phyloP scores from a whole-genome alignment of 495 filamentous ascomycete species.

The Monascus purpureus region DNA sequence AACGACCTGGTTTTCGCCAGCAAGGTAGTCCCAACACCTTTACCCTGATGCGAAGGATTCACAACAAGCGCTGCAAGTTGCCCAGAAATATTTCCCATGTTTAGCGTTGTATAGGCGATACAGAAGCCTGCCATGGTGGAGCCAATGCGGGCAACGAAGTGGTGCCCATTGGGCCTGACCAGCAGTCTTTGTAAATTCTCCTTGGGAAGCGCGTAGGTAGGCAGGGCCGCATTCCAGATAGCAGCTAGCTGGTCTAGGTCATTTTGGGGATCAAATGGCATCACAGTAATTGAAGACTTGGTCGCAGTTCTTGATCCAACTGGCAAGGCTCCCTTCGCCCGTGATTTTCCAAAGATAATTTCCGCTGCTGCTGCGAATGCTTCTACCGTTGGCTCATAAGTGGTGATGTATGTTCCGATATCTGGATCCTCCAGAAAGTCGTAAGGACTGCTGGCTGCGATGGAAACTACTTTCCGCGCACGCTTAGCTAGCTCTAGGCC shows the following conservation, averaged over 20 bases:
- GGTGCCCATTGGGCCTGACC: conserved; percentile 10
- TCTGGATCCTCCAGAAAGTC: conserved; percentile 29
- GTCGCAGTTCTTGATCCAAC: conserved; percentile 11
- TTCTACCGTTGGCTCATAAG: conserved; percentile 35
- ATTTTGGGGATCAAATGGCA: conserved; percentile 7
- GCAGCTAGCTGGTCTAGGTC: conserved; percentile 18
- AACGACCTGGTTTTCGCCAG: conserved; percentile 19
- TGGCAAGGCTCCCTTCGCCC: conserved; percentile 22
- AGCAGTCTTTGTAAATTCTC: conserved; percentile 18
- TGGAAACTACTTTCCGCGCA: conserved; percentile 16
- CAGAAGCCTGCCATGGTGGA: conserved; percentile 28
- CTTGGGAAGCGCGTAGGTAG: conserved; percentile 21
- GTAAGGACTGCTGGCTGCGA: conserved; percentile 35
- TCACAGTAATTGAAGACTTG: conserved; percentile 8
- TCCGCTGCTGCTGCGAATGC: conserved; percentile 27
- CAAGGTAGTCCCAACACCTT: conserved; percentile 30
- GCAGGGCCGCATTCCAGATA: conserved; percentile 28
- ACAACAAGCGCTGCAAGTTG: conserved; percentile 31
- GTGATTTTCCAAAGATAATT: conserved; percentile 25
- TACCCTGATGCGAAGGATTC: conserved; percentile 18
- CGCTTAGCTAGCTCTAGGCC: conserved; percentile 20
- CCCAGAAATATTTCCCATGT: conserved; percentile 11
- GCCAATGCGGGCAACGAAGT: conserved; percentile 21
- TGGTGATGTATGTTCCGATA: conserved; percentile 31
- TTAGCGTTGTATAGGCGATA: conserved; percentile 19